Percentiles rank a stretch among this genome's conserved stretches.
phyloP scores from a whole-genome alignment of 345 rosid species.

The Populus euphratica region DNA sequence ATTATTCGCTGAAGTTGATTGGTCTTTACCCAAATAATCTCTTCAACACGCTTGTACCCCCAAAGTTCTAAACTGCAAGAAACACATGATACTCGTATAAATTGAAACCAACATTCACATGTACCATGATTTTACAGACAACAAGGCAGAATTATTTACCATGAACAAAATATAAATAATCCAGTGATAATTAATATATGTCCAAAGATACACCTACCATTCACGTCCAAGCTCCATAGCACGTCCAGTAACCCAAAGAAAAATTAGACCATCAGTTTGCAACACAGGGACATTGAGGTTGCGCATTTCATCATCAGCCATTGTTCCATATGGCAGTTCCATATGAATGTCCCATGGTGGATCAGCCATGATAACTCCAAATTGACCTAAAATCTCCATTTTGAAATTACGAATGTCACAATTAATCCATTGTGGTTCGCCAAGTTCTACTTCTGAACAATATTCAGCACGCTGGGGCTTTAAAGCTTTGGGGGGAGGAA shows the following conservation, averaged over 20 bases:
- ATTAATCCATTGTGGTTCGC: constrained; percentile 95
- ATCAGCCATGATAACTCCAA: constrained; percentile 99
- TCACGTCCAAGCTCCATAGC: constrained; percentile 99
- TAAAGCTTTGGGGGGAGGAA: constrained; percentile 63
- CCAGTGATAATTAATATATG: background rate
- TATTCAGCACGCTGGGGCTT: constrained; percentile 91
- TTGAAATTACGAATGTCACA: constrained; percentile 87
- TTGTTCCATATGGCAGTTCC: constrained; percentile 99
- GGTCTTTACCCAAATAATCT: constrained; percentile 93
- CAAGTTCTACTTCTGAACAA: constrained; percentile 95
- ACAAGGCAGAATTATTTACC: background rate
- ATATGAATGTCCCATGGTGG: constrained; percentile 99
- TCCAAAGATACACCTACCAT: constrained; percentile 44
- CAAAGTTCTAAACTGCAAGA: constrained; percentile 81
- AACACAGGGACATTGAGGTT: constrained; percentile 94
- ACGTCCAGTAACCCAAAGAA: constrained; percentile 99
- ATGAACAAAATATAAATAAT: background rate
- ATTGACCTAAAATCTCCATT: constrained; percentile 95
- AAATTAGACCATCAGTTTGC: constrained; percentile 96
- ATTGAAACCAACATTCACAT: background rate
- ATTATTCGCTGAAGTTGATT: constrained; percentile 97
- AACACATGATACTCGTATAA: background rate
- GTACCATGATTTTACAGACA: background rate
- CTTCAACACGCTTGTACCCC: constrained; percentile 97
- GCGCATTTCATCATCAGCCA: constrained; percentile 99